Evolutionary conservation across 192 early-diverging fungal species (phyloP), one percentile per base, ranked within the genome.

Genomic region (Diversispora epigaea): DNA sequence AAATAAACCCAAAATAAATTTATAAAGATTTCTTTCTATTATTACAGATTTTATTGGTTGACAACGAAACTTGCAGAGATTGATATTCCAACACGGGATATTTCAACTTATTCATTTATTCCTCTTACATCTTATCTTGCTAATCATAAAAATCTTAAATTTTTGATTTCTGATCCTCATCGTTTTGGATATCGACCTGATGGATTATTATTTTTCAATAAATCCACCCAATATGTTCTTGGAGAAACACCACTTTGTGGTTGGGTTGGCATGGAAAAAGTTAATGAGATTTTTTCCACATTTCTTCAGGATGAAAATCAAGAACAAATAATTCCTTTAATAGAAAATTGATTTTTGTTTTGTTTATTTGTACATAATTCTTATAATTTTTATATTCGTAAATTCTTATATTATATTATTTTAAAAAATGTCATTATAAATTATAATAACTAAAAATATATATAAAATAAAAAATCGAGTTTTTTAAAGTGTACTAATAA

Each of bases 191-290:
- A 81, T 61, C 71, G 75, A 3, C 77, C 83, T 1, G 87, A 85
- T 68, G 87, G 87, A 9, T 66, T 86, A 7, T 73, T 88, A 7
- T 84, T 88, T 39, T 88, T 85, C 77, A 85, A 86, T 70, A 77
- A 80, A 45, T 73, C 80, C 58, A 81, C 87, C 3, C 83, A 86
- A 65, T 88, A 88, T 60, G 85, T 80, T 0, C 56, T 82, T 14
- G 87, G 87, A 10, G 77, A 78, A 12, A 88, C 87, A 3, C 87
- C 87, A 7, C 75, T 88, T 11, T 85, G 83, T 60, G 82, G 85
- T 17, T 88, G 87, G 87, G 79, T 86, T 6, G 69, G 81, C 4
- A 73, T 83, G 7, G 80, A 80, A 22, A 77, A 85, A 46, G 57
- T 84, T 49, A 70, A 74, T 10, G 81, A 84, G 66, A 74, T 81